These are phyloP conservation scores for Pseudogymnoascus sp. DNA, from an alignment of 2,329 filamentous ascomycete genomes.

Conservation along the genomic window DNA sequence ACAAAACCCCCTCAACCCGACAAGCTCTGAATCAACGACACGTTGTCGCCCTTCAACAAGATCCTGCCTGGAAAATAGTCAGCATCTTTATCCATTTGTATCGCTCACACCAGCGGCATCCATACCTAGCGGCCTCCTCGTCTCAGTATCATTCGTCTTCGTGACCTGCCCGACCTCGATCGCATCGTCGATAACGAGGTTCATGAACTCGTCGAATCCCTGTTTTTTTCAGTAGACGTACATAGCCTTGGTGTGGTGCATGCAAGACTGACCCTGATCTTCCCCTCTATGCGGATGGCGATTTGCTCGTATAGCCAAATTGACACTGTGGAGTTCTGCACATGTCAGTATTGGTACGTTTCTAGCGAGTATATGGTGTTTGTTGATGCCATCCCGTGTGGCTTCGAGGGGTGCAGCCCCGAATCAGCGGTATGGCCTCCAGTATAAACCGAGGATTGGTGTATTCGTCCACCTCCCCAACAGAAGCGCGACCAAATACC, in stretches of 20 bases:
- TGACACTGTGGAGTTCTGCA: constrained; percentile 63
- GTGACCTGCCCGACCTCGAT: constrained; percentile 82
- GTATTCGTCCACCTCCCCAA: neutral
- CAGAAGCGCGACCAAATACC: neutral
- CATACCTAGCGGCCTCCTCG: constrained; percentile 70
- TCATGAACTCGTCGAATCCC: constrained; percentile 99
- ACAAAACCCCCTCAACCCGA: constrained; percentile 17
- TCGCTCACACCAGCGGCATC: constrained; percentile 26
- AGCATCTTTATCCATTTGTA: neutral
- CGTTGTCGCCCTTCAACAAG: constrained; percentile 60
- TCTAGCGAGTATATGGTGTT: constrained; percentile 14
- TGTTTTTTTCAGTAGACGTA: constrained; percentile 29
- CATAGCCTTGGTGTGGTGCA: neutral
- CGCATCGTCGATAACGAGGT: constrained; percentile 91
- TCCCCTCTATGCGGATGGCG: constrained; percentile 87
- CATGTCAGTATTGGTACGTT: constrained; percentile 19
- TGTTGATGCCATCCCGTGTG: neutral
- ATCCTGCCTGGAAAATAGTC: constrained; percentile 45
- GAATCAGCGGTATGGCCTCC: neutral
- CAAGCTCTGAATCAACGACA: constrained; percentile 50
- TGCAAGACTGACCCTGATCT: constrained; percentile 65
- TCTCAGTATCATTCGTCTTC: constrained; percentile 67
- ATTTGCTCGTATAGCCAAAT: constrained; percentile 98
- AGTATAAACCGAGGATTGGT: neutral
- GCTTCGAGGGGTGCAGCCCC: neutral